A percentile compares a stretch with the other conserved stretches of the same genome.
phyloP scores from a whole-genome alignment of 1,284 basidiomycete genomes.

The Moniliella sp. region DNA sequence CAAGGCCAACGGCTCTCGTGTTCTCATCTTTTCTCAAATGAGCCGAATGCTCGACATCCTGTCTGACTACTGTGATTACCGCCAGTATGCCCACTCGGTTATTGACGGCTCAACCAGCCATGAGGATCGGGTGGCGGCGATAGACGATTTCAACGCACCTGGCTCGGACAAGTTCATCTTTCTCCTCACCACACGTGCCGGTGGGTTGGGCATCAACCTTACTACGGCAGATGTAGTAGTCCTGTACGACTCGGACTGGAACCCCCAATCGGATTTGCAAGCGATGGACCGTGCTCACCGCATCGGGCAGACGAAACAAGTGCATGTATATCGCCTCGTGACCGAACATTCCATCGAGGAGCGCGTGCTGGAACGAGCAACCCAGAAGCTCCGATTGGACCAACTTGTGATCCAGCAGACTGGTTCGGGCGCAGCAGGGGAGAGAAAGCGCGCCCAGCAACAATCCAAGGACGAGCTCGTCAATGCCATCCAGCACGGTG shows the following conservation, averaged over 20 bases:
- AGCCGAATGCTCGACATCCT: conserved; percentile 95
- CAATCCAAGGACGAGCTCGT: too few species aligned
- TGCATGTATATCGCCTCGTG: conserved; percentile 87
- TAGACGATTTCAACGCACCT: conserved; percentile 55
- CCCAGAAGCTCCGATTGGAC: conserved; percentile 98
- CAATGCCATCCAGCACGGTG: too few species aligned
- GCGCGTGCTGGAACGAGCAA: conserved; percentile 85
- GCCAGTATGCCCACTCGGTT: conserved; percentile 66
- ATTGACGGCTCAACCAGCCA: conserved; percentile 55
- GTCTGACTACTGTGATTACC: conserved; percentile 76
- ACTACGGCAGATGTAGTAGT: conserved; percentile 91
- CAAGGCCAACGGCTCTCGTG: conserved; percentile 36
- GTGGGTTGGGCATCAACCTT: conserved; percentile 31
- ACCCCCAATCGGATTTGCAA: conserved; percentile 93
- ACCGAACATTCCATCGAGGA: conserved; percentile 99
- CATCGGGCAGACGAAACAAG: conserved; percentile 54
- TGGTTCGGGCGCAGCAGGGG: too few species aligned
- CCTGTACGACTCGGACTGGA: conserved; percentile 73
- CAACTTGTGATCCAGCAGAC: conserved; percentile 99
- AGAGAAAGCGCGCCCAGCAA: too few species aligned
- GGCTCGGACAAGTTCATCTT: conserved; percentile 47
- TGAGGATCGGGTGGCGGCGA: conserved; percentile 61
- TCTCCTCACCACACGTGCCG: conserved; percentile 26
- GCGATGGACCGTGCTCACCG: conserved; percentile 77
- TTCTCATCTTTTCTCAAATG: conserved; percentile 64